Conservation (phyloP, 2,329 filamentous ascomycete genomes). For the Colletotrichum simmondsii region DNA sequence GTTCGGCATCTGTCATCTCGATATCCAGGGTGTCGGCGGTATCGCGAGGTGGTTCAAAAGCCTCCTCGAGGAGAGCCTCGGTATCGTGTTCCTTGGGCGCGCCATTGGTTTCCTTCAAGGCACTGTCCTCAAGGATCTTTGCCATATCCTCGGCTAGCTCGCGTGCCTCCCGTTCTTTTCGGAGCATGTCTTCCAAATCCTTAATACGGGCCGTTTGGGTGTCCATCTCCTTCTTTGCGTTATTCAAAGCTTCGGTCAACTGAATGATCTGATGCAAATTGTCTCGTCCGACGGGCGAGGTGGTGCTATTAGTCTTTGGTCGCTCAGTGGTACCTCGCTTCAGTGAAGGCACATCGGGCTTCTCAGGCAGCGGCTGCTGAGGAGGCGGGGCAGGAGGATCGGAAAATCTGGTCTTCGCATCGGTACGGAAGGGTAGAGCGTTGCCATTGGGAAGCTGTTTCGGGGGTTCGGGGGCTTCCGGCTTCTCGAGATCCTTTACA, state of each 20-base stretch:
- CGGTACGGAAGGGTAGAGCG: conserved; percentile 69
- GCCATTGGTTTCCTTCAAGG: conserved; percentile 51
- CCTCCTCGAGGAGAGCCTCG: conserved; percentile 55
- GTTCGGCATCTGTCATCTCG: conserved; percentile 35
- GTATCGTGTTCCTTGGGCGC: conserved; percentile 48
- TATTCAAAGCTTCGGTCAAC: conserved; percentile 85
- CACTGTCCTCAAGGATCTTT: conserved; percentile 72
- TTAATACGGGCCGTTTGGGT: conserved; percentile 82
- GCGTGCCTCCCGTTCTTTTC: conserved; percentile 82
- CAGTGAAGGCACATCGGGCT: conserved; percentile 82
- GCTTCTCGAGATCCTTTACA: conserved; percentile 67
- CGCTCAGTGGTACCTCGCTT: conserved; percentile 83
- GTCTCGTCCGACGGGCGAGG: conserved; percentile 66
- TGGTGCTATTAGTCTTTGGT: conserved; percentile 65
- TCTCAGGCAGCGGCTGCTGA: conserved; percentile 92
- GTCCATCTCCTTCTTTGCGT: conserved; percentile 87
- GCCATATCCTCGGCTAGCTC: conserved; percentile 87
- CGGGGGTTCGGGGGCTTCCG: conserved; percentile 56
- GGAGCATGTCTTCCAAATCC: conserved; percentile 82
- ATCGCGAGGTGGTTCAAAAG: conserved; percentile 57
- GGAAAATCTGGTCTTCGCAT: conserved; percentile 86
- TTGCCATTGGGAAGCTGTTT: conserved; percentile 65
- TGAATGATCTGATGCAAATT: conserved; percentile 80
- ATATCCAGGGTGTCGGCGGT: conserved; percentile 39
- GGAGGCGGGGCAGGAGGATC: conserved; percentile 94